A percentile compares a stretch with the other conserved stretches of the same genome.
These are phyloP conservation scores for Aspergillus asperescens DNA, from an alignment of 495 filamentous ascomycete genomes.

Conservation along the genomic window DNA sequence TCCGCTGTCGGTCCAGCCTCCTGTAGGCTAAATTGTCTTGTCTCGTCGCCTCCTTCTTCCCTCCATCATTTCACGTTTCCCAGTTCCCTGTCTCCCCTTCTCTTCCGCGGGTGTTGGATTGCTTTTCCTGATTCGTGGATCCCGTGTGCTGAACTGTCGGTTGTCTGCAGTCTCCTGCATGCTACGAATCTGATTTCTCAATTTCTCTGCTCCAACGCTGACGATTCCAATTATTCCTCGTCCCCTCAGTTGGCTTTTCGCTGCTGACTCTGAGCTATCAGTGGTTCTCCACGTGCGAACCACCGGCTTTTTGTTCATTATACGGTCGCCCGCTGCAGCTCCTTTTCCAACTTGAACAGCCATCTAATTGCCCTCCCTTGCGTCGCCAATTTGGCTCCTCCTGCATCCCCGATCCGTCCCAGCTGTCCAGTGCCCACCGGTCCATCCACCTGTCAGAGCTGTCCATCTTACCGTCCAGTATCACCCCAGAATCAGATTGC, in stretches of 20 bases:
- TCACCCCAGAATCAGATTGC: slow-evolving; percentile 10
- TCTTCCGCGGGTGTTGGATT: slow-evolving; percentile 11
- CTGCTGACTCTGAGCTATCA: slow-evolving; percentile 15
- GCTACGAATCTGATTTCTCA: slow-evolving; percentile 8
- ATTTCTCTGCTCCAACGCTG: neutral
- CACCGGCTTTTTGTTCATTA: slow-evolving; percentile 14
- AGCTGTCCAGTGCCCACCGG: slow-evolving; percentile 7
- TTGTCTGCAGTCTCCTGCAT: slow-evolving; percentile 21
- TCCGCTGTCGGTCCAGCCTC: slow-evolving; percentile 19
- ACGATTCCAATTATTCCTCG: neutral
- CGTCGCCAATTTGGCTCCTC: slow-evolving; percentile 22
- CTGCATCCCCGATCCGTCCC: slow-evolving; percentile 20
- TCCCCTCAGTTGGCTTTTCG: slow-evolving; percentile 5
- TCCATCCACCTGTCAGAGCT: slow-evolving; percentile 13
- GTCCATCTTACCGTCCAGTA: slow-evolving; percentile 22
- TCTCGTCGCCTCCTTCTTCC: neutral
- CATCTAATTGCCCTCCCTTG: slow-evolving; percentile 17
- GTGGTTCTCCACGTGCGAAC: slow-evolving; percentile 27
- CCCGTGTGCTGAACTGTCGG: slow-evolving; percentile 26
- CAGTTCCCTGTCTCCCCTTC: neutral
- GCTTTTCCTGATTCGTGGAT: slow-evolving; percentile 18
- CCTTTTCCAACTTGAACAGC: slow-evolving; percentile 9
- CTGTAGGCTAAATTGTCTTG: slow-evolving; percentile 6
- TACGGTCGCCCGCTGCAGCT: slow-evolving; percentile 20
- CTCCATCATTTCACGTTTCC: neutral